phyloP scores from a whole-genome alignment of 2,329 filamentous ascomycete species.

The Xylariaceae sp. region DNA sequence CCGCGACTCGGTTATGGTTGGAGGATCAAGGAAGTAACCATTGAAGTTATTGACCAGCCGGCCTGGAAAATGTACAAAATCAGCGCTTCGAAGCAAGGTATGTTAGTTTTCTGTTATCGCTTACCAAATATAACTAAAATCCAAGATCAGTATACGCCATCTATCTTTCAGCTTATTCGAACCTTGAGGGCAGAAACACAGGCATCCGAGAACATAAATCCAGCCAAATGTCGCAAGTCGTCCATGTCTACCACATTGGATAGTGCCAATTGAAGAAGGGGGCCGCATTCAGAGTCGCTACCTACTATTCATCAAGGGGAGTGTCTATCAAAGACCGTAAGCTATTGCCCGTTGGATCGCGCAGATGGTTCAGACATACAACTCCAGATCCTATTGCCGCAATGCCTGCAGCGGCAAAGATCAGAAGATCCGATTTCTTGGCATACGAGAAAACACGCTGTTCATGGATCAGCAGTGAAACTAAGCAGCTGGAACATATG shows the following conservation, averaged over 20 bases:
- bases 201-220: no score
- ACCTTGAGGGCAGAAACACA: no score
- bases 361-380: slow-evolving; percentile 23
- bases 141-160: no score
- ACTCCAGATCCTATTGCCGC: slow-evolving; percentile 50
- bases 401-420: slow-evolving; percentile 44
- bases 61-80: slow-evolving; percentile 25
- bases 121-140: slow-evolving; percentile 46
- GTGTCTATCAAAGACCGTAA: slow-evolving; percentile 34
- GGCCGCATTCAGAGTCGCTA: no score
- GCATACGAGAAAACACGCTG: slow-evolving; percentile 53
- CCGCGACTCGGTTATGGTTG: slow-evolving; percentile 31
- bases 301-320: slow-evolving; percentile 53
- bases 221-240: no score
- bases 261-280: no score
- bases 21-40: slow-evolving; percentile 35
- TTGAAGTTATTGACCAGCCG: slow-evolving; percentile 47
- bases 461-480: slow-evolving; percentile 11
- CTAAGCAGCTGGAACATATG: background rate
- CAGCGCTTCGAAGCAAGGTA: slow-evolving; percentile 12
- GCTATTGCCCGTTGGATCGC: background rate
- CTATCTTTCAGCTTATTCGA: no score
- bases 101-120: slow-evolving; percentile 5
- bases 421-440: slow-evolving; percentile 46
- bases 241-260: no score